phyloP scores from a whole-genome alignment of 2,329 filamentous ascomycete species.

The Fusarium annulatum region DNA sequence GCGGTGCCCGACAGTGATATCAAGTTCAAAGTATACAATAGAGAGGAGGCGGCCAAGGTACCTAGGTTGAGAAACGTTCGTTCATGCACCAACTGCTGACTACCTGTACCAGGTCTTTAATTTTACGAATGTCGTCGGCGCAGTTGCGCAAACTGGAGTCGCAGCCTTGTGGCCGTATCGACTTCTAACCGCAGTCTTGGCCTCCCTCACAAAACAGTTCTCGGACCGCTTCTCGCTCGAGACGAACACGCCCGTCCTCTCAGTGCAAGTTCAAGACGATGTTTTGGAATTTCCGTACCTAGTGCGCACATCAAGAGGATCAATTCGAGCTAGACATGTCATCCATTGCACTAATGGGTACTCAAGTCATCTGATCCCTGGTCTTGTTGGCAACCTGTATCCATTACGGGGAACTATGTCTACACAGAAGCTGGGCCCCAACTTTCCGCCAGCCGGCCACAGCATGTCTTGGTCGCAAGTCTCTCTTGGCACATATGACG shows the following conservation, averaged over 20 bases:
- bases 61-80: neutral
- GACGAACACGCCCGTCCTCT: slow-evolving; percentile 49
- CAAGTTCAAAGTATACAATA: slow-evolving; percentile 9
- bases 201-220: slow-evolving; percentile 48
- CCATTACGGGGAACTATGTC: slow-evolving; percentile 60
- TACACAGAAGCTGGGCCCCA: slow-evolving; percentile 54
- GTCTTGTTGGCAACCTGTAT: slow-evolving; percentile 56
- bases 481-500: slow-evolving; percentile 58
- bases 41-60: slow-evolving; percentile 2
- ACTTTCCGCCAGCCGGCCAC: slow-evolving; percentile 43
- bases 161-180: slow-evolving; percentile 62
- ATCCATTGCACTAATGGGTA: slow-evolving; percentile 68
- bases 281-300: slow-evolving; percentile 48
- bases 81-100: no score
- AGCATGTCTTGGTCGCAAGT: slow-evolving; percentile 60
- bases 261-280: slow-evolving; percentile 37
- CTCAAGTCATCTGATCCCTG: slow-evolving; percentile 60
- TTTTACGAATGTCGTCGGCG: slow-evolving; percentile 31
- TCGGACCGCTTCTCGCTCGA: slow-evolving; percentile 49
- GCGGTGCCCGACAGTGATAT: slow-evolving; percentile 19
- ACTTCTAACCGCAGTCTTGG: slow-evolving; percentile 56
- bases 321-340: slow-evolving; percentile 58
- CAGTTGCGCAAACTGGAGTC: slow-evolving; percentile 53
- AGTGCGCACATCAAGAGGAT: slow-evolving; percentile 58
- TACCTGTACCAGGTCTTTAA: neutral